Percentiles rank a stretch among this genome's conserved stretches.
phyloP scores from a whole-genome alignment of 805 yeast genomes.

The Jamesozyma spencerorum region DNA sequence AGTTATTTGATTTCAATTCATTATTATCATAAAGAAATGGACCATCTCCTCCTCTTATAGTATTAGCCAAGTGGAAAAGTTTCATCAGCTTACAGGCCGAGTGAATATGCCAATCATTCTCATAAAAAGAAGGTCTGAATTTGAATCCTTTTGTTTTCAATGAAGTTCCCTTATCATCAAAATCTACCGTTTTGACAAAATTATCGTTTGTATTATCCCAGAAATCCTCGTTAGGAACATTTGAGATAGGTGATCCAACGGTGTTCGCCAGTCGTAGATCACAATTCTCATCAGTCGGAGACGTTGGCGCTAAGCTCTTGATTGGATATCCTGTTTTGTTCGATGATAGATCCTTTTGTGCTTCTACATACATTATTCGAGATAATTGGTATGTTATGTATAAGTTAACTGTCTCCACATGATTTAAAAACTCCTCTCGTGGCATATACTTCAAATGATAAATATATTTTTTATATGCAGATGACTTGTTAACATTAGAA shows the following conservation, averaged over 20 bases:
- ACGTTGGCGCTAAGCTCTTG: too few species aligned
- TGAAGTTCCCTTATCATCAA: slow-evolving; percentile 1
- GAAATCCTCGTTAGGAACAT: neutral
- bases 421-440: slow-evolving; percentile 35
- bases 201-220: slow-evolving; percentile 3
- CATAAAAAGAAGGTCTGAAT: slow-evolving; percentile 40
- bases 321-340: too few species aligned
- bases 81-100: slow-evolving; percentile 55
- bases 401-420: slow-evolving; percentile 62
- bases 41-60: slow-evolving; percentile 5
- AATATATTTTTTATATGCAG: slow-evolving; percentile 5
- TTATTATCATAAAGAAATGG: slow-evolving; percentile 15
- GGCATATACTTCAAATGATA: slow-evolving; percentile 22
- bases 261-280: too few species aligned
- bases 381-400: slow-evolving; percentile 71
- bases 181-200: slow-evolving; percentile 1
- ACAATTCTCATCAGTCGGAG: too few species aligned
- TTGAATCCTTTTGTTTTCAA: slow-evolving; percentile 8
- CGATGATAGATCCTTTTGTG: too few species aligned
- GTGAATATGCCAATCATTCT: slow-evolving; percentile 72
- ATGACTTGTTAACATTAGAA: slow-evolving; percentile 31
- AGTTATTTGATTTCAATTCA: slow-evolving; percentile 31
- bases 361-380: slow-evolving; percentile 31
- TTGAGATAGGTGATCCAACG: too few species aligned
- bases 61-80: slow-evolving; percentile 46